phyloP scores from a whole-genome alignment of 2,329 filamentous ascomycete genomes.

The Verticillium longisporum region DNA sequence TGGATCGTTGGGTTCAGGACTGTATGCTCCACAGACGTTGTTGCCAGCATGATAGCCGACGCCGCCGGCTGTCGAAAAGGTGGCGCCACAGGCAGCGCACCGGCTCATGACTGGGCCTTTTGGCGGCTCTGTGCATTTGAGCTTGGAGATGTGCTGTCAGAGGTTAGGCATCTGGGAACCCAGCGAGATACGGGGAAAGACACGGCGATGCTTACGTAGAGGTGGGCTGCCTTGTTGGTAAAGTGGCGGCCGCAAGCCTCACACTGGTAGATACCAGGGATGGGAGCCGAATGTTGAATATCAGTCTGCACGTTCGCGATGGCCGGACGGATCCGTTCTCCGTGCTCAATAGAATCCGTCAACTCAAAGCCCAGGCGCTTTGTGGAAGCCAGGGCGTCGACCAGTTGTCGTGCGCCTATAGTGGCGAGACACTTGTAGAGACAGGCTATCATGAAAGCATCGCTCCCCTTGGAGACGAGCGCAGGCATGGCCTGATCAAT shows the following conservation, averaged over 20 bases:
- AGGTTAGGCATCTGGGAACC: background rate
- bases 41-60: background rate
- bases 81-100: background rate
- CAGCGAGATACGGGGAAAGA: background rate
- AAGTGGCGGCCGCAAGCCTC: background rate
- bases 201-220: background rate
- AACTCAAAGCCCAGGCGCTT: constrained; percentile 51
- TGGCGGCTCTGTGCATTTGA: background rate
- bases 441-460: constrained; percentile 43
- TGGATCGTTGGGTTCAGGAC: background rate
- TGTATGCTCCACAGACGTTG: background rate
- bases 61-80: background rate
- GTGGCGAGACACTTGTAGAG: constrained; percentile 44
- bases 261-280: background rate
- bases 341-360: constrained; percentile 39
- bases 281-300: background rate
- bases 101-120: background rate
- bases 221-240: background rate
- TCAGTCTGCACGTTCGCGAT: background rate
- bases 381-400: constrained; percentile 49
- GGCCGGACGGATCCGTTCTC: background rate
- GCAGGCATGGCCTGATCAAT: constrained; percentile 37
- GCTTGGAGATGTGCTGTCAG: background rate
- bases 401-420: constrained; percentile 45
- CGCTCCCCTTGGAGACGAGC: constrained; percentile 34